Evolutionary conservation across 768 basidiomycete genomes (phyloP).

Genomic region (Lentinula detonsa): DNA sequence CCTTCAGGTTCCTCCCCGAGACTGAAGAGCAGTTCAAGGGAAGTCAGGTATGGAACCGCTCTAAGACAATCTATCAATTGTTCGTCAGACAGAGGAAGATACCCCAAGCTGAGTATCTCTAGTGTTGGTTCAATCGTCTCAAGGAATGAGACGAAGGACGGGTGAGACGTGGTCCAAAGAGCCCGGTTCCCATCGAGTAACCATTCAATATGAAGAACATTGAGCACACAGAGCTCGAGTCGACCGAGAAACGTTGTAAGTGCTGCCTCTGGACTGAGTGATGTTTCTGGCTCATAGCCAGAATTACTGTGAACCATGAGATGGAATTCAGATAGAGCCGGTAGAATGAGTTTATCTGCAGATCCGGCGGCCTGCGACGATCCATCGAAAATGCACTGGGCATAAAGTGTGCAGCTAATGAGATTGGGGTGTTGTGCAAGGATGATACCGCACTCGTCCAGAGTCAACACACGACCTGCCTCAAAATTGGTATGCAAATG

Average conservation of each 20-base stretch:
- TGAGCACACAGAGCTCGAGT: slow-evolving; percentile 23
- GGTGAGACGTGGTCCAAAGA: slow-evolving; percentile 13
- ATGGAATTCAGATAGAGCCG: slow-evolving; percentile 24
- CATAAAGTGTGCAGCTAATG: slow-evolving; percentile 24
- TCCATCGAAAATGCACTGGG: slow-evolving; percentile 21
- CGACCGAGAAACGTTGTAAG: slow-evolving; percentile 25
- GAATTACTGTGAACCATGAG: slow-evolving; percentile 23
- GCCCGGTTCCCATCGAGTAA: slow-evolving; percentile 13
- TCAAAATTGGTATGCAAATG: slow-evolving; percentile 30
- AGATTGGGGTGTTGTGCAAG: slow-evolving; percentile 26
- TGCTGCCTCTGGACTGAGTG: slow-evolving; percentile 6
- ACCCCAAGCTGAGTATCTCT: slow-evolving; percentile 25
- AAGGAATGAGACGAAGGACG: slow-evolving; percentile 24
- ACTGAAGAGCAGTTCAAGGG: slow-evolving; percentile 29
- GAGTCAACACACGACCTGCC: slow-evolving; percentile 23
- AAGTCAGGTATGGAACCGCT: slow-evolving; percentile 20
- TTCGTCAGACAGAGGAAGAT: slow-evolving; percentile 30
- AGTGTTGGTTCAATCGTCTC: slow-evolving; percentile 20
- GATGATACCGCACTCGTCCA: slow-evolving; percentile 29
- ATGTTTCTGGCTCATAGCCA: neutral
- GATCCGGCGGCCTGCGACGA: neutral
- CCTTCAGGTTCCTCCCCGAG: slow-evolving; percentile 24
- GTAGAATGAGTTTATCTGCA: slow-evolving; percentile 16
- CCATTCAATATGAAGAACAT: slow-evolving; percentile 29
- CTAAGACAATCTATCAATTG: slow-evolving; percentile 26